These are phyloP conservation scores for Penicillium sp. DNA, from an alignment of 2,329 filamentous ascomycete species.

Conservation along the genomic window DNA sequence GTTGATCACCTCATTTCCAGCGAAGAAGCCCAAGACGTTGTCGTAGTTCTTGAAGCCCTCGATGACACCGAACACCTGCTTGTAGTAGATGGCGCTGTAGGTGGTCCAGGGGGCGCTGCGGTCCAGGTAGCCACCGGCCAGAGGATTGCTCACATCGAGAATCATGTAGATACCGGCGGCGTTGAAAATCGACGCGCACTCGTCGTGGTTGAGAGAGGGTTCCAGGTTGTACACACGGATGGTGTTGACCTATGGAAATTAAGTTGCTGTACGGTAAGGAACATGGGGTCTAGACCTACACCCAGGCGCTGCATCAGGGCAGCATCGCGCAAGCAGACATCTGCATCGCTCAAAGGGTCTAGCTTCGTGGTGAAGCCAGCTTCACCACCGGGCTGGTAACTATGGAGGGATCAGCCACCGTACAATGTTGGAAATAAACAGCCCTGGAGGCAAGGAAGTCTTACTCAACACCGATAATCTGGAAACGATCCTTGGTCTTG, in stretches of 20 bases:
- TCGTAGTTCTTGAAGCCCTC: slow-evolving; percentile 67
- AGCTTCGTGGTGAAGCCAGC: slow-evolving; percentile 54
- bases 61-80: slow-evolving; percentile 61
- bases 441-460: slow-evolving; percentile 20
- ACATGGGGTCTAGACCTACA: slow-evolving; percentile 36
- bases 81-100: slow-evolving; percentile 57
- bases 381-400: slow-evolving; percentile 63
- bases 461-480: slow-evolving; percentile 63
- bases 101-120: slow-evolving; percentile 55
- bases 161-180: slow-evolving; percentile 66
- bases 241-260: slow-evolving; percentile 53
- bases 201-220: slow-evolving; percentile 59
- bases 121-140: slow-evolving; percentile 57
- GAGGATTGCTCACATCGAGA: slow-evolving; percentile 64
- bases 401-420: slow-evolving; percentile 28
- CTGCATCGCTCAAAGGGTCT: slow-evolving; percentile 60
- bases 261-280: slow-evolving; percentile 9
- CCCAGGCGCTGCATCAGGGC: slow-evolving; percentile 63
- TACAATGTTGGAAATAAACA: background rate
- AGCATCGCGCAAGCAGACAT: slow-evolving; percentile 61
- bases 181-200: slow-evolving; percentile 65
- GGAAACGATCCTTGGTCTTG: slow-evolving; percentile 58
- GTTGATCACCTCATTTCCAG: slow-evolving; percentile 69
- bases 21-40: slow-evolving; percentile 66
- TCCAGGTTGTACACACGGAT: slow-evolving; percentile 66